Base-by-base conservation (phyloP, 306 rosid species). In the Ceratonia siliqua region DNA sequence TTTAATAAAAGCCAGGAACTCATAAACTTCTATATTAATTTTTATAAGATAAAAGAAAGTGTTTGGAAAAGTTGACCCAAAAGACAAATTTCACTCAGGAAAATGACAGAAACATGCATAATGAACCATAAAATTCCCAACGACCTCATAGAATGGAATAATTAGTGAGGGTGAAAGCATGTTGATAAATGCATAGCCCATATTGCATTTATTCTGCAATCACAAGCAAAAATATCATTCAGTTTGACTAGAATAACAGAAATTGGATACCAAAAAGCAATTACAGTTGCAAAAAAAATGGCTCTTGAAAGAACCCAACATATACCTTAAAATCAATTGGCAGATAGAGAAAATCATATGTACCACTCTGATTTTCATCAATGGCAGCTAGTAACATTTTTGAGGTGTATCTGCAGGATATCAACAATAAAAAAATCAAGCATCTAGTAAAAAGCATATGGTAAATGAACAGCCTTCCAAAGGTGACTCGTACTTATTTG, bases 141-240 rank as follows among this genome's bases (percentile, higher is more conserved):
- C 53, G 63, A 43, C 57, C 90, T 88, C 89, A 67, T 81, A 83
- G 81, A 88, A 88, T 49, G 92, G 83, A 50, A 88, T 57, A 32
- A 88, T 88, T 43, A 81, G 82, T 17, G 88, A 43, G 63, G 89
- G 90, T 73, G 90, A 85, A 61, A 88, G 85, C 88, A 85, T 83
- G 79, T 88, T 88, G 78, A 88, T 88, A 82, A 88, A 88, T 61
- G 92, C 92, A 25, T 88, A 88, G 70, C 92, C 92, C 73, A 88
- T 88, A 42, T 88, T 88, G 77, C 92, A 88, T 81, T 88, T 88
- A 74, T 88, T 85, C 92, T 88, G 89, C 68, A 78, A 38, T 49
- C 27, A n/a, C 68, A 45, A 50, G 24, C 39, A 69, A 12, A 8
- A 35, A 50, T 69, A 27, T 7, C 62, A 69, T 33, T 69, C 50